phyloP scores from a whole-genome alignment of 176 grass and related monocot genomes.

The Alloteropsis semialata region DNA sequence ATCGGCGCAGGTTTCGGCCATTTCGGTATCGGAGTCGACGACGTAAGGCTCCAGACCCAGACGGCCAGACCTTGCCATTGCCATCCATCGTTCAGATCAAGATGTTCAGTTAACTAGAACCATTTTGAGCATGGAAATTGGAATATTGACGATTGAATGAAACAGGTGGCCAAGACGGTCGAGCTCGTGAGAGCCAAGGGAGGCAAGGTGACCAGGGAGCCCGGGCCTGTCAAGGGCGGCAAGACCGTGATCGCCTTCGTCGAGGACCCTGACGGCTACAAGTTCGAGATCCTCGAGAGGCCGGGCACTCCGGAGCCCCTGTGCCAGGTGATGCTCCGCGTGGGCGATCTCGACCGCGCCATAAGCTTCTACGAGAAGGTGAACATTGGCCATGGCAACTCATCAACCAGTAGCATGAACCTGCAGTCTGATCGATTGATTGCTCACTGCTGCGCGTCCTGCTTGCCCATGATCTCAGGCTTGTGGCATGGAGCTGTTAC shows the following conservation, averaged over 20 bases:
- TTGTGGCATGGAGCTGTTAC: slow-evolving; percentile 62
- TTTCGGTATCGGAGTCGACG: slow-evolving; percentile 73
- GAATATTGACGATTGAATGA: background rate
- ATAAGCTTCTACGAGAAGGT: slow-evolving; percentile 79
- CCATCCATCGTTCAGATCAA: background rate
- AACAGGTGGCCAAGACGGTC: slow-evolving; percentile 57
- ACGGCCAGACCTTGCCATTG: too few relatives aligned
- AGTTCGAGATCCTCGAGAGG: slow-evolving; percentile 81
- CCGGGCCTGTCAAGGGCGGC: slow-evolving; percentile 59
- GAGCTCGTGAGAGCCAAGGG: slow-evolving; percentile 58
- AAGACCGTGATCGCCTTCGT: slow-evolving; percentile 63
- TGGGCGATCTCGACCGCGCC: slow-evolving; percentile 54
- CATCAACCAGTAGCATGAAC: background rate
- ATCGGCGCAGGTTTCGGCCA: slow-evolving; percentile 70
- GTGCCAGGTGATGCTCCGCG: slow-evolving; percentile 77
- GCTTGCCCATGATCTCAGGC: slow-evolving; percentile 27
- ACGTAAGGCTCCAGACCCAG: slow-evolving; percentile 55
- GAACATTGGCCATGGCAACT: background rate
- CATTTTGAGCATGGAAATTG: too few relatives aligned
- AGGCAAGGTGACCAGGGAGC: slow-evolving; percentile 62
- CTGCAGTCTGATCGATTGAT: background rate
- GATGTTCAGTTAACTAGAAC: too few relatives aligned
- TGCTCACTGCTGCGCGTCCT: too few relatives aligned
- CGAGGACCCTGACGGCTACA: slow-evolving; percentile 80
- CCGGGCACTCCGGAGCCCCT: slow-evolving; percentile 53